Conservation (phyloP, 257 asterid genomes). For the Orobanche coerulescens region DNA sequence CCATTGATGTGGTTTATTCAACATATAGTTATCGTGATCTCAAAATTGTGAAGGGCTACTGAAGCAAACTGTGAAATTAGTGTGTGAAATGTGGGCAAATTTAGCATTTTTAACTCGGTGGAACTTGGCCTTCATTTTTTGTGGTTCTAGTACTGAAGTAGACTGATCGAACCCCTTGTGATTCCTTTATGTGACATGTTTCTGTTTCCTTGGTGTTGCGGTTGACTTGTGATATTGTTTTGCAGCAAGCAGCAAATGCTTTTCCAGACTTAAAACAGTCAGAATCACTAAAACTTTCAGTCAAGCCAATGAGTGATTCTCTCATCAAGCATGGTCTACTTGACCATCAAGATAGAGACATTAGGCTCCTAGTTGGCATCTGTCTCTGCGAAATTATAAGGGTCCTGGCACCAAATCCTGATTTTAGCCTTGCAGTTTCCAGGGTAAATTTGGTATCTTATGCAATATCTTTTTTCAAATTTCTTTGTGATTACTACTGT, state of each 20-base stretch:
- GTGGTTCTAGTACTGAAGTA: too few species aligned
- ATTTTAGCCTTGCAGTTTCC: constrained; percentile 38
- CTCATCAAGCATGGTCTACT: constrained; percentile 48
- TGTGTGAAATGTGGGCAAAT: too few species aligned
- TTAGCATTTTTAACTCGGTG: too few species aligned
- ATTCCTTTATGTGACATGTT: too few species aligned
- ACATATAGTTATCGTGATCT: too few species aligned
- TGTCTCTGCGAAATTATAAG: constrained; percentile 60
- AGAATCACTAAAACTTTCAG: constrained; percentile 29
- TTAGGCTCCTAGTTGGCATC: constrained; percentile 57
- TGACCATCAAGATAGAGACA: constrained; percentile 60
- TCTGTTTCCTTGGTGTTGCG: not conserved
- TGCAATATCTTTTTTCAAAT: not conserved
- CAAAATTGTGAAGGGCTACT: too few species aligned
- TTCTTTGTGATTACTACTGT: constrained; percentile 1
- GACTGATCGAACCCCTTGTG: too few species aligned
- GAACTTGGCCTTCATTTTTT: too few species aligned
- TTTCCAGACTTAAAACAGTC: constrained; percentile 49
- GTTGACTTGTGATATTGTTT: constrained; percentile 4
- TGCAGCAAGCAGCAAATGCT: constrained; percentile 62
- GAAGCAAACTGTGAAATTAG: too few species aligned
- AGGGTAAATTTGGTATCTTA: constrained; percentile 35
- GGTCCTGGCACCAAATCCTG: constrained; percentile 72
- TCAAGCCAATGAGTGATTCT: constrained; percentile 51
- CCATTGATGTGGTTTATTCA: too few species aligned